A percentile compares a stretch with the other conserved stretches of the same genome.
Evolutionary conservation across 2,329 filamentous ascomycete species (phyloP).

Genomic region (Tolypocladium tropicale): DNA sequence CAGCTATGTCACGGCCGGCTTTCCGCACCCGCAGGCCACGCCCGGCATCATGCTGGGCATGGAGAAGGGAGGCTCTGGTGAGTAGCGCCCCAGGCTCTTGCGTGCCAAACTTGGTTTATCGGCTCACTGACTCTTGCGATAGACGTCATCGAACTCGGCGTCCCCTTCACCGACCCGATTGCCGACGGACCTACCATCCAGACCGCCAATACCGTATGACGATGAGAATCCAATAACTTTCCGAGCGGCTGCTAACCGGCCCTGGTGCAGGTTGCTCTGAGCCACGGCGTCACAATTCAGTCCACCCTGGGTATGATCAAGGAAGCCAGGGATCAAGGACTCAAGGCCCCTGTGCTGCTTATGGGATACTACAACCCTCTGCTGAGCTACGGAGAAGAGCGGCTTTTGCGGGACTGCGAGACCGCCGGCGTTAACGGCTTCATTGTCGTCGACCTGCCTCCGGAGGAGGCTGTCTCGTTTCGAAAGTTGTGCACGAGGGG

Average conservation of each 20-base stretch:
- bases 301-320: conserved; percentile 76
- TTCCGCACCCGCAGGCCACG: conserved; percentile 71
- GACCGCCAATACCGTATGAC: conserved; percentile 71
- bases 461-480: conserved; percentile 91
- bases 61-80: conserved; percentile 87
- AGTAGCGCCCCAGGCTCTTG: conserved; percentile 14
- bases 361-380: conserved; percentile 99
- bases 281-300: conserved; percentile 78
- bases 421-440: conserved; percentile 87
- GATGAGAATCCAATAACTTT: conserved; percentile 8
- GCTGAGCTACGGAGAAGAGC: conserved; percentile 87
- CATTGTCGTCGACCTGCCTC: conserved; percentile 90
- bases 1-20: conserved; percentile 94
- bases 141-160: conserved; percentile 90
- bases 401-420: conserved; percentile 73
- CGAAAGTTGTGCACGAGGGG: conserved; percentile 71
- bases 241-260: conserved; percentile 4
- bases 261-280: conserved; percentile 50
- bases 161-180: conserved; percentile 96
- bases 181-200: conserved; percentile 97
- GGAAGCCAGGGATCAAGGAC: conserved; percentile 64
- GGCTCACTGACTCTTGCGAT: not conserved
- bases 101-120: not conserved
- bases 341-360: conserved; percentile 74
- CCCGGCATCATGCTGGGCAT: conserved; percentile 77